Evolutionary conservation across 306 rosid genomes (phyloP).

Genomic region (Cucumis cinereus): DNA sequence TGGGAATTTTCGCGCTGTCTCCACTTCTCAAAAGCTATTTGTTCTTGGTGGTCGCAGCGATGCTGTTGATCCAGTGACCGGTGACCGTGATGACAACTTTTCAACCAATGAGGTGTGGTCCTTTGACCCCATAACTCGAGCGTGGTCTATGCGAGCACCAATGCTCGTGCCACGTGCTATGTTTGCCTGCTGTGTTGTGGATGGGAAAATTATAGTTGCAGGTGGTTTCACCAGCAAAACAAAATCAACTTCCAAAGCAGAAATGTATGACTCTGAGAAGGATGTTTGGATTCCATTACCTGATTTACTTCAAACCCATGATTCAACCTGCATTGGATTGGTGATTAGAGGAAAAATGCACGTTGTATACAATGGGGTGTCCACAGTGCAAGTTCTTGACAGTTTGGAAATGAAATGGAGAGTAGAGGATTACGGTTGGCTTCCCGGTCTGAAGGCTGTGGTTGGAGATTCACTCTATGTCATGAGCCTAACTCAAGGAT

Average conservation of each 20-base stretch:
- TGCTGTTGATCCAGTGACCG: constrained; percentile 81
- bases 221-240: constrained; percentile 73
- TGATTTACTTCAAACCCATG: constrained; percentile 61
- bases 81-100: constrained; percentile 80
- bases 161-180: constrained; percentile 82
- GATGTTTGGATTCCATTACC: constrained; percentile 79
- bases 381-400: constrained; percentile 73
- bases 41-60: constrained; percentile 93
- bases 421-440: constrained; percentile 65
- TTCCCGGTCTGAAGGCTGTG: constrained; percentile 71
- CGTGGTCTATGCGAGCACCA: constrained; percentile 62
- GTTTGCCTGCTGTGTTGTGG: constrained; percentile 91
- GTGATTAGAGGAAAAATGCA: constrained; percentile 65
- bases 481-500: constrained; percentile 44
- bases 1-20: constrained; percentile 68
- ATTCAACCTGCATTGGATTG: constrained; percentile 77
- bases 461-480: constrained; percentile 56
- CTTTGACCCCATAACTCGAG: constrained; percentile 58
- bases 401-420: constrained; percentile 48
- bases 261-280: constrained; percentile 74
- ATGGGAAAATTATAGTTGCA: constrained; percentile 75
- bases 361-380: constrained; percentile 62
- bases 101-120: constrained; percentile 99
- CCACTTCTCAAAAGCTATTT: constrained; percentile 69
- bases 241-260: constrained; percentile 71